Conservation (phyloP, 352 stramenopile species). For the Globisporangium rhizosaccharum region DNA sequence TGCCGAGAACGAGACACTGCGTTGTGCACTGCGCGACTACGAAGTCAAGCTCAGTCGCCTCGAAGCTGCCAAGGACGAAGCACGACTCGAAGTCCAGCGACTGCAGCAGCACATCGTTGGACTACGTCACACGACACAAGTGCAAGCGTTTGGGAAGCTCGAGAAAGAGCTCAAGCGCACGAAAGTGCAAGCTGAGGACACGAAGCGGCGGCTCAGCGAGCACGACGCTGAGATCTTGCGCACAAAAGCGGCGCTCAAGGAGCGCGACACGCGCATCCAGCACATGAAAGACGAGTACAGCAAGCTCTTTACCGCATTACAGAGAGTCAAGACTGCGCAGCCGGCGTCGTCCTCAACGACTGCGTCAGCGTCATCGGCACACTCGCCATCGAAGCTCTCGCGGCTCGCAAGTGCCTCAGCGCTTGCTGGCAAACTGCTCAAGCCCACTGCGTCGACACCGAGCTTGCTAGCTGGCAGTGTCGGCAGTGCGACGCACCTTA, state of each 20-base stretch:
- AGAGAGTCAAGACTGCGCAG: conserved; percentile 47
- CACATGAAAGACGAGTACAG: conserved; percentile 74
- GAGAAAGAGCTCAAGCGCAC: conserved; percentile 41
- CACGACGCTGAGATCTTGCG: conserved; percentile 49
- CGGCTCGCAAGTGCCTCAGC: conserved; percentile 1
- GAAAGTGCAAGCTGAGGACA: conserved; percentile 23
- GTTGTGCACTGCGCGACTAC: conserved; percentile 46
- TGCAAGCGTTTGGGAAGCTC: conserved; percentile 40
- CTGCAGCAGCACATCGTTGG: conserved; percentile 52
- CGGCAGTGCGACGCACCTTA: neutral
- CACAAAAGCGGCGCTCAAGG: conserved; percentile 41
- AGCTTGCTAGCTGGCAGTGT: neutral
- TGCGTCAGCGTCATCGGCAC: neutral
- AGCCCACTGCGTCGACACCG: conserved; percentile 1
- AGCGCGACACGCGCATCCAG: conserved; percentile 39
- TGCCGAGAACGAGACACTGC: conserved; percentile 46
- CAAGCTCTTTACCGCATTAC: conserved; percentile 57
- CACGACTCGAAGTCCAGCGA: conserved; percentile 29
- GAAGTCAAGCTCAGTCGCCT: conserved; percentile 40
- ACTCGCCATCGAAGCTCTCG: neutral
- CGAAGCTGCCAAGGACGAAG: conserved; percentile 35
- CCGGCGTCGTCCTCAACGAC: neutral
- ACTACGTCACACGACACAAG: conserved; percentile 42
- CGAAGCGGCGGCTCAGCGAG: conserved; percentile 23
- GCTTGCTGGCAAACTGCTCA: conserved; percentile 4